Conservation (phyloP, 163 green algal genomes). For the Coccomyxa subellipsoidea region DNA sequence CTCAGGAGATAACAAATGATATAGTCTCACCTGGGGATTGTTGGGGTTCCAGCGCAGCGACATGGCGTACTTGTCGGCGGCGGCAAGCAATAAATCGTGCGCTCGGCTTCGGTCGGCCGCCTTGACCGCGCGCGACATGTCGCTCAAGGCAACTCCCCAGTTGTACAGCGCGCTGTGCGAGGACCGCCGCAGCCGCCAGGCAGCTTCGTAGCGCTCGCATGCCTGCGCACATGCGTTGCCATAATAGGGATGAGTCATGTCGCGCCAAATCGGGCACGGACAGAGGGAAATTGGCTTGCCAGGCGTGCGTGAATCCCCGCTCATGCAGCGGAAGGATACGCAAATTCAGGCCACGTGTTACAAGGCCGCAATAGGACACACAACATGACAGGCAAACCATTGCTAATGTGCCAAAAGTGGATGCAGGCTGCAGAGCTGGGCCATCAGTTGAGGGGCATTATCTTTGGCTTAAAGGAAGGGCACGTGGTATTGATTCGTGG, state of each 20-base stretch:
- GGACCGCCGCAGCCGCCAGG: conserved; percentile 30
- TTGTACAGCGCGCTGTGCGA: conserved; percentile 73
- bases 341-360: too few relatives aligned
- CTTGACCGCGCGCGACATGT: conserved; percentile 59
- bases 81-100: conserved; percentile 37
- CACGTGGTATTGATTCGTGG: too few relatives aligned
- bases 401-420: too few relatives aligned
- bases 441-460: too few relatives aligned
- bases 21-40: conserved; percentile 52
- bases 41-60: conserved; percentile 54
- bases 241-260: background rate
- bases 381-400: too few relatives aligned
- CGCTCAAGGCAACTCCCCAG: conserved; percentile 76
- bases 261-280: too few relatives aligned
- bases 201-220: conserved; percentile 50
- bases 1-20: background rate
- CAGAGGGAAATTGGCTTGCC: too few relatives aligned
- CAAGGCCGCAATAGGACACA: too few relatives aligned
- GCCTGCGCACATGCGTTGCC: conserved; percentile 36
- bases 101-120: conserved; percentile 12
- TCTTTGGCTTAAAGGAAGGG: too few relatives aligned
- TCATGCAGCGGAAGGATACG: too few relatives aligned
- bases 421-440: too few relatives aligned
- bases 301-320: too few relatives aligned
- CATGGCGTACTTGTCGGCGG: conserved; percentile 68